Evolutionary conservation across 495 filamentous ascomycete species (phyloP).

Genomic region (Penicillium bovifimosum): DNA sequence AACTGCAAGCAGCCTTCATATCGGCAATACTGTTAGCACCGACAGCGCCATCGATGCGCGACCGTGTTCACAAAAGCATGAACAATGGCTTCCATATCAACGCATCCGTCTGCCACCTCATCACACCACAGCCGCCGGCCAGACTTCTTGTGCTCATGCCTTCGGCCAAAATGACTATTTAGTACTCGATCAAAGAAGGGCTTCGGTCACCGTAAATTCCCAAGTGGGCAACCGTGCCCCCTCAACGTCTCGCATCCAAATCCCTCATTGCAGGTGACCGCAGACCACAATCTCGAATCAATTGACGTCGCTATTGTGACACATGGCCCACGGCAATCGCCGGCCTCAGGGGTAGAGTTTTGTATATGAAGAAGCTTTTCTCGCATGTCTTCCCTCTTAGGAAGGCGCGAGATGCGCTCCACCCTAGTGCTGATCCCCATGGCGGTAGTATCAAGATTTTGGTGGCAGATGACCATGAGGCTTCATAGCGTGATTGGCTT

Average conservation of each 20-base stretch:
- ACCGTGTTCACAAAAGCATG: conserved; percentile 39
- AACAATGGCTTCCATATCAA: conserved; percentile 48
- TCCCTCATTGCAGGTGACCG: conserved; percentile 51
- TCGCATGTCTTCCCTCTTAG: conserved; percentile 63
- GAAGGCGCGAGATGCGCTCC: conserved; percentile 49
- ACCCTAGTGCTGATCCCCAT: conserved; percentile 42
- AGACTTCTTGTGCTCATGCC: conserved; percentile 56
- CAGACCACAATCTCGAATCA: conserved; percentile 47
- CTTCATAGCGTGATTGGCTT: not conserved
- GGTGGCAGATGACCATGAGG: conserved; percentile 49
- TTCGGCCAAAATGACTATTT: conserved; percentile 35
- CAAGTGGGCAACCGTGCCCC: not conserved
- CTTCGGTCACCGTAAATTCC: conserved; percentile 4
- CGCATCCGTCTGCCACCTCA: conserved; percentile 51
- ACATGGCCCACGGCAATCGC: conserved; percentile 56
- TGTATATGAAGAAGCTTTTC: conserved; percentile 58
- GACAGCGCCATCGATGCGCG: conserved; percentile 41
- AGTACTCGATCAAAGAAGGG: conserved; percentile 10
- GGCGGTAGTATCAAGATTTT: conserved; percentile 55
- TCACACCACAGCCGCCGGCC: conserved; percentile 53
- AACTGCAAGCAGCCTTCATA: conserved; percentile 44
- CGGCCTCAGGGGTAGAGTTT: conserved; percentile 40
- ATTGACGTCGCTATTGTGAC: conserved; percentile 53
- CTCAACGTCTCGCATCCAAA: conserved; percentile 36
- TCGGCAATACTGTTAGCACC: conserved; percentile 40